Percentiles rank a stretch among this genome's conserved stretches.
Conservation (phyloP, 148 eudicot genomes). For the Nyssa sinensis region DNA sequence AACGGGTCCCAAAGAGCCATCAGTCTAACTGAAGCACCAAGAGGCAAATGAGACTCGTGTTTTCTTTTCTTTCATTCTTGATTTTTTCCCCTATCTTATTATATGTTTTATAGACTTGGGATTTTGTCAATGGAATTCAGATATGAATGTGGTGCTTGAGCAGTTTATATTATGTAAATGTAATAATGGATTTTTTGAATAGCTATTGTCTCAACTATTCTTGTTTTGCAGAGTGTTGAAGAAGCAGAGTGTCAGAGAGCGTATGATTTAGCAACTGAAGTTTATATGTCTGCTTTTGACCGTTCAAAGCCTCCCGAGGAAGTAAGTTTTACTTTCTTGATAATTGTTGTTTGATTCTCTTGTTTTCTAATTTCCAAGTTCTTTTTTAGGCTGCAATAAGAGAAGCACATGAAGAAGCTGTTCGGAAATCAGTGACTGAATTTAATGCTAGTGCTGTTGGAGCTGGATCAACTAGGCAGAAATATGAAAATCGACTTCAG, state of each 20-base stretch:
- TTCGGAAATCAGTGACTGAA: slow-evolving; percentile 53
- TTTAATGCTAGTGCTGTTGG: slow-evolving; percentile 89
- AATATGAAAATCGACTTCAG: slow-evolving; percentile 78
- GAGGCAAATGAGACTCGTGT: neutral
- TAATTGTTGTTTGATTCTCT: slow-evolving; percentile 10
- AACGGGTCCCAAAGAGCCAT: too few relatives aligned
- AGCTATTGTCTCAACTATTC: neutral
- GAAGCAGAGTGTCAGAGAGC: slow-evolving; percentile 96
- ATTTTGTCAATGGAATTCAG: neutral
- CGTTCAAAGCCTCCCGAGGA: slow-evolving; percentile 92
- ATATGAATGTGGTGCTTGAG: neutral
- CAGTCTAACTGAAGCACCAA: too few relatives aligned
- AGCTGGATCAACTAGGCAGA: slow-evolving; percentile 69
- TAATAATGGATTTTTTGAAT: too few relatives aligned
- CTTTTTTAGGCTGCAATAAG: slow-evolving; percentile 71
- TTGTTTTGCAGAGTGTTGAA: slow-evolving; percentile 72
- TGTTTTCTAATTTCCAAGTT: slow-evolving; percentile 19
- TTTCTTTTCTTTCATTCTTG: slow-evolving; percentile 10
- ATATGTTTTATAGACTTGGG: neutral
- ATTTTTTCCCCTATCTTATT: neutral
- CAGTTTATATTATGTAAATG: neutral
- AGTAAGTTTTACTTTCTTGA: slow-evolving; percentile 47
- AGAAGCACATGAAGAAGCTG: slow-evolving; percentile 85
- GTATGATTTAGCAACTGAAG: slow-evolving; percentile 77
- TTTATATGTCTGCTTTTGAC: slow-evolving; percentile 82